These are phyloP conservation scores for Cystobasidium onofrii DNA, from an alignment of 768 basidiomycete species.

Conservation along the genomic window DNA sequence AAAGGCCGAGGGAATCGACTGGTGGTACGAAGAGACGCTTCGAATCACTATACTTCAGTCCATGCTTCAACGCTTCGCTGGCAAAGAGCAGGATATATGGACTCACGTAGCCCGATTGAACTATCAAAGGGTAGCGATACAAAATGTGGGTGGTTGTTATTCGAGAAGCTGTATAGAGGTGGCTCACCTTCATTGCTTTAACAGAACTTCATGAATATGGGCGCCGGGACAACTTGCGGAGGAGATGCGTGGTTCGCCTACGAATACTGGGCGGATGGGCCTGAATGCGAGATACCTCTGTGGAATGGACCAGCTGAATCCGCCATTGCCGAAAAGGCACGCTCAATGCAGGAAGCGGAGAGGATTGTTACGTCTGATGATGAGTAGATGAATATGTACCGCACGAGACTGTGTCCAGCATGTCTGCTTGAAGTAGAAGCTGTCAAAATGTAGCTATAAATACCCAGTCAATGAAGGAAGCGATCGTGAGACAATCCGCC, in stretches of 20 bases:
- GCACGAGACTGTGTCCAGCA: too few relatives aligned
- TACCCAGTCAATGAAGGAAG: too few relatives aligned
- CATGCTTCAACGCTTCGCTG: slow-evolving; percentile 32
- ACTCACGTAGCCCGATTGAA: slow-evolving; percentile 37
- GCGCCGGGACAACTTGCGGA: too few relatives aligned
- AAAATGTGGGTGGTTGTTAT: slow-evolving; percentile 20
- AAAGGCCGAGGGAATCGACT: slow-evolving; percentile 32
- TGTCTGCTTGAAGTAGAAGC: too few relatives aligned
- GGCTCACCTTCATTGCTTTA: neutral
- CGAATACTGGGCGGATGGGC: slow-evolving; percentile 36
- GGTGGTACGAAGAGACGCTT: slow-evolving; percentile 37
- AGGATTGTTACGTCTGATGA: too few relatives aligned
- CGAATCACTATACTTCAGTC: slow-evolving; percentile 35
- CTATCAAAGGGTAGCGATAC: slow-evolving; percentile 37
- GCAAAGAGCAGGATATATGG: slow-evolving; percentile 40
- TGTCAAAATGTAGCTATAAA: too few relatives aligned
- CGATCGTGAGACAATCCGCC: too few relatives aligned
- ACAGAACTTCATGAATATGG: neutral
- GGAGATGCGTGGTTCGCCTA: slow-evolving; percentile 37
- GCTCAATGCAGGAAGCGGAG: neutral
- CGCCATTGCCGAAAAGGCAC: neutral
- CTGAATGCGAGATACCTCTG: slow-evolving; percentile 34
- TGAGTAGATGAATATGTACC: too few relatives aligned
- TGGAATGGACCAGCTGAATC: slow-evolving; percentile 37
- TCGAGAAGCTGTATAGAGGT: neutral